Base-by-base conservation (phyloP, 371 early-diverging fungal genomes). In the Phascolomyces articulosus region DNA sequence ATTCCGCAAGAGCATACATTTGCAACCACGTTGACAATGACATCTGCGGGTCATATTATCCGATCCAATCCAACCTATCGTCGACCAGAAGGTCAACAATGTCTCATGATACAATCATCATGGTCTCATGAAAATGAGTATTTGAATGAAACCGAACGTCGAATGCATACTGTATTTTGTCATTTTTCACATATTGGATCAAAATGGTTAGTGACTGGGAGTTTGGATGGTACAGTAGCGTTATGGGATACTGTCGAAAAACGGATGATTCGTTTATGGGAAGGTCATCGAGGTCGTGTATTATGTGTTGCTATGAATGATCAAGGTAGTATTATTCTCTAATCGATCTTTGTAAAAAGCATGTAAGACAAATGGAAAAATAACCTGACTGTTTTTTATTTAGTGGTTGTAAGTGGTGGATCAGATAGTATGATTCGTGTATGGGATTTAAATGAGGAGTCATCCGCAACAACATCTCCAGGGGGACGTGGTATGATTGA, bases 11-110 rank as follows among this genome's bases (percentile, higher is more conserved):
- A 85, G 55, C 78, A 80, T n/a, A 77, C 77, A 2, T 75, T 80
- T 54, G 62, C 71, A 38, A 85, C 85, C 6, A 58, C 62, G 8
- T 49, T 87, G n/a, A 80, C 79, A 3, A 29, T 84, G 2, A 62
- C 74, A 9, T 47, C 64, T 1, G 63, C 69, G 20, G 75, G 74
- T 27, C 65, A 62, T 13, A 57, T 86, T 27, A 63, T 84, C 15
- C 78, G 83, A 10, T 87, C 84, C 1, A 87, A 87, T 65, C 87
- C 87, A 53, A 77, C 75, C 20, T 87, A 87, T 63, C 75, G 77
- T 41, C 44, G 41, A 20, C 57, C 58, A 4, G 38, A 47, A 9
- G 59, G 62, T 10, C 57, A n/a, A 13, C 74, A 70, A 9, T 63
- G 64, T 38, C 54, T 81, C 1, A 56, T 74, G 6, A 40, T 73